phyloP scores from a whole-genome alignment of 148 eudicot species.

The Amaranthus cruentus region DNA sequence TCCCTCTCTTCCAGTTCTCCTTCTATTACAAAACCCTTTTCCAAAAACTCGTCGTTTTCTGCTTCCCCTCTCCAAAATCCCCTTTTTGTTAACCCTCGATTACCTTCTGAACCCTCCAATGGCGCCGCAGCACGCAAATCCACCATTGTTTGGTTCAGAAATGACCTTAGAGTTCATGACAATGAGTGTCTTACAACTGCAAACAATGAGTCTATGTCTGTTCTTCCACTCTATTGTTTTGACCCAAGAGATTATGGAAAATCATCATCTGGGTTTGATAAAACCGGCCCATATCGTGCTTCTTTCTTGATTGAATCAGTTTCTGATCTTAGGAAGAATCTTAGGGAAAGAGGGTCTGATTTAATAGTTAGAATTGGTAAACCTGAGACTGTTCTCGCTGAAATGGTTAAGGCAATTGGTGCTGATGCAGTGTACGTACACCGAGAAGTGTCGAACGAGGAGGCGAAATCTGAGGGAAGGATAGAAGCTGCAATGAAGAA shows the following conservation, averaged over 20 bases:
- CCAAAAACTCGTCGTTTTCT: conserved; percentile 54
- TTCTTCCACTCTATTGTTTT: conserved; percentile 81
- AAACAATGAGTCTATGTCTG: conserved; percentile 65
- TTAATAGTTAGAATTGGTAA: conserved; percentile 76
- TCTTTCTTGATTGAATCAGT: conserved; percentile 75
- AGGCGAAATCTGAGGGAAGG: conserved; percentile 70
- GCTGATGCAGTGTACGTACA: conserved; percentile 78
- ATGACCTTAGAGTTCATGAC: conserved; percentile 79
- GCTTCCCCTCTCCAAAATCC: conserved; percentile 60
- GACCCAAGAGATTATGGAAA: conserved; percentile 83
- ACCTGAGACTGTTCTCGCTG: conserved; percentile 71
- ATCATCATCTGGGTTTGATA: conserved; percentile 82
- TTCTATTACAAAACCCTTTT: conserved; percentile 36
- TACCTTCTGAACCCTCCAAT: conserved; percentile 69
- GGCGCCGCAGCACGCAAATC: conserved; percentile 60
- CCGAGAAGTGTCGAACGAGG: conserved; percentile 76
- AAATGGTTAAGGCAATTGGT: conserved; percentile 69
- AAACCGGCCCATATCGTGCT: conserved; percentile 83
- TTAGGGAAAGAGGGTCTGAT: conserved; percentile 78
- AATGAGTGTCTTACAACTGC: conserved; percentile 73
- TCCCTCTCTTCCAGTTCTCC: conserved; percentile 46
- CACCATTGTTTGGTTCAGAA: conserved; percentile 81
- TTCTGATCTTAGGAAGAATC: conserved; percentile 57
- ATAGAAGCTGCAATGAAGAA: conserved; percentile 69
- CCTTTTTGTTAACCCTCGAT: conserved; percentile 54